phyloP scores from a whole-genome alignment of 495 filamentous ascomycete species.

The Aspergillus kassunensis region DNA sequence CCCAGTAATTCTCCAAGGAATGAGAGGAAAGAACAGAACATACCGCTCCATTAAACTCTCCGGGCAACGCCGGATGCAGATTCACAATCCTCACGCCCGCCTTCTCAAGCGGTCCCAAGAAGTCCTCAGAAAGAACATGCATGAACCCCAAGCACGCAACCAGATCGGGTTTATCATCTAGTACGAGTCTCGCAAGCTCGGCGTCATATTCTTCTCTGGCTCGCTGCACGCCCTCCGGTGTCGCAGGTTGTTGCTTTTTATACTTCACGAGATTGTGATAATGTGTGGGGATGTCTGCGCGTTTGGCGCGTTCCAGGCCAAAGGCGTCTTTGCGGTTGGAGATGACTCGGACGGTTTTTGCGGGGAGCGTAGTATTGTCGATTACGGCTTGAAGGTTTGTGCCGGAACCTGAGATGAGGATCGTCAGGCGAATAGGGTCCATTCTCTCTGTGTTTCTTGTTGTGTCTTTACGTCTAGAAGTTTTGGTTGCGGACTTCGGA shows the following conservation, averaged over 20 bases:
- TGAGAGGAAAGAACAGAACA: slow-evolving; percentile 17
- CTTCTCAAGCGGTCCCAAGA: slow-evolving; percentile 61
- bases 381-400: slow-evolving; percentile 90
- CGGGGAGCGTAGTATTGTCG: slow-evolving; percentile 62
- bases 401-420: slow-evolving; percentile 76
- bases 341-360: slow-evolving; percentile 69
- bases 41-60: slow-evolving; percentile 70
- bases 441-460: slow-evolving; percentile 19
- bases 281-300: slow-evolving; percentile 67
- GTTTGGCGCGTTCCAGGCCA: slow-evolving; percentile 68
- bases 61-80: slow-evolving; percentile 76
- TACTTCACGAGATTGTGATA: slow-evolving; percentile 84
- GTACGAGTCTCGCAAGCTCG: slow-evolving; percentile 68
- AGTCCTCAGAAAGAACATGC: slow-evolving; percentile 57
- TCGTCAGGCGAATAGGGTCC: slow-evolving; percentile 46
- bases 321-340: slow-evolving; percentile 79
- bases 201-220: slow-evolving; percentile 72
- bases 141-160: slow-evolving; percentile 57
- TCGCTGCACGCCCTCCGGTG: slow-evolving; percentile 41
- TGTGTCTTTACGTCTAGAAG: neutral
- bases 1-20: neutral
- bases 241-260: slow-evolving; percentile 48
- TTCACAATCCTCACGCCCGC: slow-evolving; percentile 72
- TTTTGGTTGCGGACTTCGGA: neutral
- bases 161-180: slow-evolving; percentile 64